phyloP scores from a whole-genome alignment of 257 asterid genomes.

The Capsicum baccatum region DNA sequence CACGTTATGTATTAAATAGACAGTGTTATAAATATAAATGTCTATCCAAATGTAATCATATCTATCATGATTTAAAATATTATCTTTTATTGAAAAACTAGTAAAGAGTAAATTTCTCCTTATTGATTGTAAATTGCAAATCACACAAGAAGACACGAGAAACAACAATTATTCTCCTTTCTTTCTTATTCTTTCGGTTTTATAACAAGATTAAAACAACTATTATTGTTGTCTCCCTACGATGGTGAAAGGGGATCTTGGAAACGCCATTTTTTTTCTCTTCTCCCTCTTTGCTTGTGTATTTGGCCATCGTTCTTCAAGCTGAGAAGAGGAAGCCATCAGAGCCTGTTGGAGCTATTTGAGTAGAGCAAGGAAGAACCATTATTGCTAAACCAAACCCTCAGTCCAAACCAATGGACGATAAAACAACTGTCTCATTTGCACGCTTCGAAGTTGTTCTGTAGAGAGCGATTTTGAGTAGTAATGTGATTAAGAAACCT shows the following conservation, averaged over 20 bases:
- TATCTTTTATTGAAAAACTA: too few species aligned
- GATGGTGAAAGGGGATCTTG: slow-evolving; percentile 36
- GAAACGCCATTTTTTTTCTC: slow-evolving; percentile 31
- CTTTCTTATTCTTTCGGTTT: too few species aligned
- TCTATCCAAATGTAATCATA: too few species aligned
- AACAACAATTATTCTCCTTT: too few species aligned
- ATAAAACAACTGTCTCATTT: background rate
- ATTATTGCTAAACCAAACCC: slow-evolving; percentile 17
- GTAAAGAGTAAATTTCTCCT: too few species aligned
- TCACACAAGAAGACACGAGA: too few species aligned
- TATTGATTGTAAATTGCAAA: too few species aligned
- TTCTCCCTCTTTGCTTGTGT: background rate
- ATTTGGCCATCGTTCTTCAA: slow-evolving; percentile 12
- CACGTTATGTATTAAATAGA: too few species aligned
- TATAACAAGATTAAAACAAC: background rate
- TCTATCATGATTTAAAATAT: too few species aligned
- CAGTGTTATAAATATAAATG: too few species aligned
- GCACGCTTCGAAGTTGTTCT: slow-evolving; percentile 1
- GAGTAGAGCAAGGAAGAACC: slow-evolving; percentile 20
- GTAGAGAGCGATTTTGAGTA: slow-evolving; percentile 18
- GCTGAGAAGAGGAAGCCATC: slow-evolving; percentile 14
- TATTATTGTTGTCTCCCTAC: slow-evolving; percentile 9
- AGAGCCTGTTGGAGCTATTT: slow-evolving; percentile 5
- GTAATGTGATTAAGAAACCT: slow-evolving; percentile 16
- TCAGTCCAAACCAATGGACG: slow-evolving; percentile 5